These are phyloP conservation scores for Chytriomyces sp. DNA, from an alignment of 192 early-diverging fungal genomes.

Conservation along the genomic window DNA sequence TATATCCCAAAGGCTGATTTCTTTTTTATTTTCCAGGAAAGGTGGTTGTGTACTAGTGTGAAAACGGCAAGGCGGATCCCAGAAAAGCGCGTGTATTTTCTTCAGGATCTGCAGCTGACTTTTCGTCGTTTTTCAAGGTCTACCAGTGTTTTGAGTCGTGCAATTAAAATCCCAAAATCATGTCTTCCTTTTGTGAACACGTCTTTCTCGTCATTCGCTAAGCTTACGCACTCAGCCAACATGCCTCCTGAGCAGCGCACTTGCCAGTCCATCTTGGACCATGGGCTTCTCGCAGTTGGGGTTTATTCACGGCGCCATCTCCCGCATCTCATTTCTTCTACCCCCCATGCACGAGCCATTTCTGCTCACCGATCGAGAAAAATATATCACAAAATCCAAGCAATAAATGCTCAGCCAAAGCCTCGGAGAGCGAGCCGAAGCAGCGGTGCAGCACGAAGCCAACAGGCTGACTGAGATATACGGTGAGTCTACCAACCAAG, in stretches of 20 bases:
- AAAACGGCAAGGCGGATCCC: not conserved
- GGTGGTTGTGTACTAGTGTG: constrained; percentile 27
- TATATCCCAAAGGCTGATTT: not conserved
- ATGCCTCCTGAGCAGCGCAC: no score
- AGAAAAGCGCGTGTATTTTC: no score
- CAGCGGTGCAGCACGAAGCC: not conserved
- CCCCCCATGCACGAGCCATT: no score
- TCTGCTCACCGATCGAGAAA: no score
- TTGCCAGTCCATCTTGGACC: no score
- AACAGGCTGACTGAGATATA: not conserved
- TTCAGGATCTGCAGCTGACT: not conserved
- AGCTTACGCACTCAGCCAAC: not conserved
- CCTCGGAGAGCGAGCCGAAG: not conserved
- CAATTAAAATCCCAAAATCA: not conserved
- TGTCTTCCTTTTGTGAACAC: not conserved
- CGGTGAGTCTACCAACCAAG: not conserved
- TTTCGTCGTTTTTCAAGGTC: not conserved
- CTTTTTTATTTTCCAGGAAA: constrained; percentile 11
- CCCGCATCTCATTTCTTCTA: no score
- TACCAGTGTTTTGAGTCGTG: not conserved
- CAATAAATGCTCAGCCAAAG: not conserved
- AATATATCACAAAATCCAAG: no score
- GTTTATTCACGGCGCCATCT: no score
- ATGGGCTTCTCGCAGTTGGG: no score
- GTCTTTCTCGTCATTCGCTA: not conserved